Conservation (phyloP, 495 filamentous ascomycete genomes). For the Astrothelium macrocarpum region DNA sequence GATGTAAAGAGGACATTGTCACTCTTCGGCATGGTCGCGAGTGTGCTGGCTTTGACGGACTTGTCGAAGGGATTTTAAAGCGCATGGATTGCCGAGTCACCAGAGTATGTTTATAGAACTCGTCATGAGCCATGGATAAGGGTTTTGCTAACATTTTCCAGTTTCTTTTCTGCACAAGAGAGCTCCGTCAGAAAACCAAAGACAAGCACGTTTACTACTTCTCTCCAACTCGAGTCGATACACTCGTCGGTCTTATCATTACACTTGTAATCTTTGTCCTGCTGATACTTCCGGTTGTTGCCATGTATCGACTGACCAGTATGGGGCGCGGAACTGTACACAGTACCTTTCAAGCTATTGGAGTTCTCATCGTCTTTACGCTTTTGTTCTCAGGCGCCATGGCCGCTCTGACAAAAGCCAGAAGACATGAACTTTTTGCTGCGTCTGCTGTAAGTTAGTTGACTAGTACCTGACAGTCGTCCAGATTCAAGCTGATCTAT, state of each 20-base stretch:
- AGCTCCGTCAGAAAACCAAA: slow-evolving; percentile 29
- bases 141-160: background rate
- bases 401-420: slow-evolving; percentile 32
- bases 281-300: slow-evolving; percentile 34
- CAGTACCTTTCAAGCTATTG: slow-evolving; percentile 19
- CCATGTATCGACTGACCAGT: slow-evolving; percentile 30
- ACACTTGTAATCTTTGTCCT: slow-evolving; percentile 31
- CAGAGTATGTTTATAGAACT: slow-evolving; percentile 15
- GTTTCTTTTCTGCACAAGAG: slow-evolving; percentile 27
- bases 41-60: slow-evolving; percentile 33
- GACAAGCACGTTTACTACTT: slow-evolving; percentile 33
- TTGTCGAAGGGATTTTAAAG: slow-evolving; percentile 28
- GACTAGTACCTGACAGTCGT: background rate
- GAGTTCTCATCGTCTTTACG: slow-evolving; percentile 29
- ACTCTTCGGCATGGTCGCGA: slow-evolving; percentile 33
- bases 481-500: background rate
- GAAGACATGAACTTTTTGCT: slow-evolving; percentile 38
- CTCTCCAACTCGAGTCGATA: slow-evolving; percentile 27
- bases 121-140: too few relatives aligned
- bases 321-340: background rate
- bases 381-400: slow-evolving; percentile 32
- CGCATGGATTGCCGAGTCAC: slow-evolving; percentile 21
- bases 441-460: slow-evolving; percentile 26
- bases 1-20: slow-evolving; percentile 35
- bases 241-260: slow-evolving; percentile 31